Conservation (phyloP, 1,284 basidiomycete genomes). For the Thelephora terrestris region DNA sequence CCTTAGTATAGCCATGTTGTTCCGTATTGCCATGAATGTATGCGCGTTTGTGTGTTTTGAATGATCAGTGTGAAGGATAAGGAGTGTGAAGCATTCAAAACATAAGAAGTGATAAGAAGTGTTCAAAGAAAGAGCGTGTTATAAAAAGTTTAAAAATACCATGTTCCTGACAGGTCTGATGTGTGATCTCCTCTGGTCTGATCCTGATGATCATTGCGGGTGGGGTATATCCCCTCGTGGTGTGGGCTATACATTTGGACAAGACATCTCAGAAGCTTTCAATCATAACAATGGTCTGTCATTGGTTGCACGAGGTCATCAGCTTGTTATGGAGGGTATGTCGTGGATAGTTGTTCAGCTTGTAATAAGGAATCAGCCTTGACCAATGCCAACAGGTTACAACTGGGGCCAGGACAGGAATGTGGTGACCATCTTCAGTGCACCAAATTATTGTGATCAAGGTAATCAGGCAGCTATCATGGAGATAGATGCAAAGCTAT, state of each 20-base stretch:
- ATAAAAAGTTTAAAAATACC: too few species aligned
- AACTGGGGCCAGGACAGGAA: slow-evolving; percentile 99
- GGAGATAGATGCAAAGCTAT: slow-evolving; percentile 99
- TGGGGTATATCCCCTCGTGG: slow-evolving; percentile 99
- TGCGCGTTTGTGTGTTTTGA: too few species aligned
- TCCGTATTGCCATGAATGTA: too few species aligned
- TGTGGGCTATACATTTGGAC: slow-evolving; percentile 98
- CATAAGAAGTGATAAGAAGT: too few species aligned
- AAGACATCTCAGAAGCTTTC: slow-evolving; percentile 97
- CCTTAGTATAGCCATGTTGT: too few species aligned
- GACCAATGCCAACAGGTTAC: slow-evolving; percentile 40
- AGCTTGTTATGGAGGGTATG: slow-evolving; percentile 96
- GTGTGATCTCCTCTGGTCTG: slow-evolving; percentile 99
- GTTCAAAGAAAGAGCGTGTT: too few species aligned
- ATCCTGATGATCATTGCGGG: slow-evolving; percentile 97
- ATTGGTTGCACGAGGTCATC: slow-evolving; percentile 91
- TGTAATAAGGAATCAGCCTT: background rate
- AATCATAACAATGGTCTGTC: slow-evolving; percentile 99
- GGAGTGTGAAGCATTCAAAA: too few species aligned
- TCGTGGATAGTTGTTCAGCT: slow-evolving; percentile 8
- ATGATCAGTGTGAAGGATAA: too few species aligned
- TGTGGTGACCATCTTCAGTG: slow-evolving; percentile 99
- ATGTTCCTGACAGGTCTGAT: too few species aligned
- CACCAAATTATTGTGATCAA: slow-evolving; percentile 98
- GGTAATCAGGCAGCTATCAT: slow-evolving; percentile 99